These are phyloP conservation scores for Pachysandra terminalis DNA, from an alignment of 164 flowering plant genomes.

Conservation along the genomic window DNA sequence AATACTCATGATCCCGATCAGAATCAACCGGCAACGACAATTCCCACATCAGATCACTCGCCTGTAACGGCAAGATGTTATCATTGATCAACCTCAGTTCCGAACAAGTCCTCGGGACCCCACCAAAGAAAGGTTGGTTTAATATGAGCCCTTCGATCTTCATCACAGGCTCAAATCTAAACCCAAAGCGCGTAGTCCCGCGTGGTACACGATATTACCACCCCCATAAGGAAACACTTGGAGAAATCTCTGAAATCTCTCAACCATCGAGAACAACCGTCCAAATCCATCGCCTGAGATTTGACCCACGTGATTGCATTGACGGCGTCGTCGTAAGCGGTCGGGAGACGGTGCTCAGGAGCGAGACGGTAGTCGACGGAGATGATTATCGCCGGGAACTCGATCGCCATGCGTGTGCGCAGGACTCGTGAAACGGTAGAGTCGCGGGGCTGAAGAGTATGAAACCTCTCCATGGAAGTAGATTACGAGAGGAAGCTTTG, in stretches of 20 bases:
- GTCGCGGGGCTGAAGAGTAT: slow-evolving; percentile 40
- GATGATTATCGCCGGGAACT: too few relatives aligned
- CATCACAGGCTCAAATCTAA: slow-evolving; percentile 30
- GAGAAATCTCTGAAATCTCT: too few relatives aligned
- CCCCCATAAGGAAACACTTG: slow-evolving; percentile 61
- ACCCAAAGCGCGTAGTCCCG: slow-evolving; percentile 32
- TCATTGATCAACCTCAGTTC: slow-evolving; percentile 33
- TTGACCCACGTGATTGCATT: too few relatives aligned
- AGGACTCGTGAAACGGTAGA: too few relatives aligned
- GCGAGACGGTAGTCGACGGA: too few relatives aligned
- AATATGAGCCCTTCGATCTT: slow-evolving; percentile 48
- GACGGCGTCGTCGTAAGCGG: too few relatives aligned
- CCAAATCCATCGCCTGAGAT: too few relatives aligned
- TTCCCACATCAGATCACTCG: too few relatives aligned
- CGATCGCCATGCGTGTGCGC: too few relatives aligned
- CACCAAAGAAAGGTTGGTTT: slow-evolving; percentile 50
- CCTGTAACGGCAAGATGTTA: slow-evolving; percentile 35
- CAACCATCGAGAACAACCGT: slow-evolving; percentile 41
- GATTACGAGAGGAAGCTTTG: too few relatives aligned
- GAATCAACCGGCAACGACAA: slow-evolving; percentile 46
- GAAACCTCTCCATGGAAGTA: slow-evolving; percentile 75
- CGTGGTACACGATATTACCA: slow-evolving; percentile 52
- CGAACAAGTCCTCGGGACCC: slow-evolving; percentile 45
- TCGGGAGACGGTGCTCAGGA: too few relatives aligned
- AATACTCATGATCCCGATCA: slow-evolving; percentile 55